Percentiles rank a stretch among this genome's conserved stretches.
These are phyloP conservation scores for Colletotrichum orchidophilum DNA, from an alignment of 2,329 filamentous ascomycete genomes.

Conservation along the genomic window DNA sequence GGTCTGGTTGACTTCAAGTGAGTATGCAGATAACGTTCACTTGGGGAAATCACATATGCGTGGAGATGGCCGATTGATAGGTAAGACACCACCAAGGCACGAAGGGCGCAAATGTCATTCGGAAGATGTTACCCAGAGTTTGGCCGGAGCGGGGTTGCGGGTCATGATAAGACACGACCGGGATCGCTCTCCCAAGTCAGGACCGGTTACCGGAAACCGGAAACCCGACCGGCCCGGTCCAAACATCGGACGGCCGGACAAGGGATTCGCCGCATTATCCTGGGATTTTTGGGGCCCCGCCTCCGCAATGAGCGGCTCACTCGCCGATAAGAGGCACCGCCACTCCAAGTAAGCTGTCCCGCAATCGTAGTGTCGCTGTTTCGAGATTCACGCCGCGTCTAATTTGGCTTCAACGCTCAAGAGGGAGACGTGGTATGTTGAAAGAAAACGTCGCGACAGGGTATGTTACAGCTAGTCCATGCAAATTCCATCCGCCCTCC, in stretches of 20 bases:
- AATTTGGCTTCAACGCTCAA: background rate
- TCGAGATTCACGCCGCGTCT: background rate
- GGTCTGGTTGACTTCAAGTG: background rate
- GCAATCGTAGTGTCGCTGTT: background rate
- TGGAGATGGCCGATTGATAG: conserved; percentile 6
- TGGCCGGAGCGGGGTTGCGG: conserved; percentile 28
- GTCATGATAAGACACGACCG: conserved; percentile 29
- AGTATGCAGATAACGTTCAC: background rate
- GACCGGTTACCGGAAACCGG: conserved; percentile 27
- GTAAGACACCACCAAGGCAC: conserved; percentile 5
- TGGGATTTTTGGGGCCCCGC: background rate
- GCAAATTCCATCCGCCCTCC: conserved; percentile 27
- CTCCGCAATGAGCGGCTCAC: background rate
- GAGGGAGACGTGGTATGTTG: conserved; percentile 16
- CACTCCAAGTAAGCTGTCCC: background rate
- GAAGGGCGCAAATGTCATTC: conserved; percentile 26
- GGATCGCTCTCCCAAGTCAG: conserved; percentile 14
- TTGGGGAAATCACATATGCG: background rate
- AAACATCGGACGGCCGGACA: background rate
- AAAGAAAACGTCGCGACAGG: conserved; percentile 27
- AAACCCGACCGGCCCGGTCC: conserved; percentile 24
- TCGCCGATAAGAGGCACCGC: background rate
- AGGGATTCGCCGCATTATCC: background rate
- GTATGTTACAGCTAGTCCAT: conserved; percentile 32
- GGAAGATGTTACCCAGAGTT: background rate